phyloP scores from a whole-genome alignment of 495 filamentous ascomycete genomes.

The Aspergillus conjunctus region DNA sequence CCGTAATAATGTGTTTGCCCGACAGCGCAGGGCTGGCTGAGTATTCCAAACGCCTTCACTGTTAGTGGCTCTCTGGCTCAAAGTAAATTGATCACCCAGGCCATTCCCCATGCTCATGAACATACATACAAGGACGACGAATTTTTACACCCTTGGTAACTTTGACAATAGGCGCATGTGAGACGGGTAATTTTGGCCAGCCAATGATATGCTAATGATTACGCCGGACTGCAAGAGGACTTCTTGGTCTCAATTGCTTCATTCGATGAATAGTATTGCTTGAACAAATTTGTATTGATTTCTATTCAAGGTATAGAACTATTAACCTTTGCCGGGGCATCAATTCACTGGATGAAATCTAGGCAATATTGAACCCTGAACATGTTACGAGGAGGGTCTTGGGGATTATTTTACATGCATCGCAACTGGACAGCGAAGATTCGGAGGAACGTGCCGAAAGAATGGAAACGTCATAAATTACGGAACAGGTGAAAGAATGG shows the following conservation, averaged over 20 bases:
- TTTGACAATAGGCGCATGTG: conserved; percentile 19
- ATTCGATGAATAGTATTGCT: background rate
- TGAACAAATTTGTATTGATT: background rate
- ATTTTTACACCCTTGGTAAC: conserved; percentile 7
- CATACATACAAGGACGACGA: too few species aligned
- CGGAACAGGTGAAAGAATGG: conserved; percentile 21
- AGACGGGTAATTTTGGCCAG: conserved; percentile 14
- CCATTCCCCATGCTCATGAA: too few species aligned
- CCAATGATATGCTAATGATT: conserved; percentile 23
- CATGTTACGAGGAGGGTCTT: background rate
- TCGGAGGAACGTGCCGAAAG: conserved; percentile 33
- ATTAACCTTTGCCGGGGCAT: too few species aligned
- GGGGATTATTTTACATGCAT: conserved; percentile 27
- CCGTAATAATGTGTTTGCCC: background rate
- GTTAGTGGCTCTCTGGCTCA: too few species aligned
- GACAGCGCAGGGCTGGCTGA: background rate
- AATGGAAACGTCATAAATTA: conserved; percentile 51
- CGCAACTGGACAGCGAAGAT: conserved; percentile 26
- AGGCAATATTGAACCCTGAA: background rate
- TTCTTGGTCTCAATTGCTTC: conserved; percentile 14
- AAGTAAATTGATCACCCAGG: too few species aligned
- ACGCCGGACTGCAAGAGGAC: conserved; percentile 17
- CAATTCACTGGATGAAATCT: background rate
- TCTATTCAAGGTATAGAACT: too few species aligned
- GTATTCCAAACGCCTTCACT: background rate